Percentiles rank a stretch among this genome's conserved stretches.
Conservation (phyloP, 768 basidiomycete genomes). For the Lentinula lateritia region DNA sequence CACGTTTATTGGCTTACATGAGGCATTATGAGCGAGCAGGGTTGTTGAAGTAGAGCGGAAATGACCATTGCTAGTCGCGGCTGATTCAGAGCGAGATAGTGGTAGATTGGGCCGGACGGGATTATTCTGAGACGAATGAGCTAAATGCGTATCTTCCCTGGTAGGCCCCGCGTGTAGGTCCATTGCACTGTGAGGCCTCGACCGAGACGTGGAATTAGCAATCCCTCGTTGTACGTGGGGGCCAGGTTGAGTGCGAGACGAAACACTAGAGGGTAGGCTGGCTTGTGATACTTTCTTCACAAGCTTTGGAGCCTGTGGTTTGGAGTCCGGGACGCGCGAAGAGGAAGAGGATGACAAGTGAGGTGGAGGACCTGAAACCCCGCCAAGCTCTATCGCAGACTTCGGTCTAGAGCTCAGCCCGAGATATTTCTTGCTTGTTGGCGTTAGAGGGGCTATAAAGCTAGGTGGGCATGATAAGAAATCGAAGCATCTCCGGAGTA, state of each 20-base stretch:
- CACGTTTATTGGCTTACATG: neutral
- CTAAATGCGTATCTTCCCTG: neutral
- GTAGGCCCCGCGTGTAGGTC: neutral
- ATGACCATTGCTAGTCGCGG: neutral
- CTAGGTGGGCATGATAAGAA: slow-evolving; percentile 28
- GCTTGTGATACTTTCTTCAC: neutral
- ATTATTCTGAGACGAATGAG: neutral
- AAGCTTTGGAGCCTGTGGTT: neutral
- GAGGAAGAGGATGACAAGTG: neutral
- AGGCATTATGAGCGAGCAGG: neutral
- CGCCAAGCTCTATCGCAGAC: slow-evolving; percentile 17
- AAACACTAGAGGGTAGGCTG: neutral
- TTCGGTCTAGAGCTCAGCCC: slow-evolving; percentile 25
- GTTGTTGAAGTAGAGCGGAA: neutral
- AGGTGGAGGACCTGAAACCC: neutral
- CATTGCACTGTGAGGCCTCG: neutral
- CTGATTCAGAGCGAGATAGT: slow-evolving; percentile 3
- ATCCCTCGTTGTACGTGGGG: neutral
- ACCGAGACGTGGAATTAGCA: neutral
- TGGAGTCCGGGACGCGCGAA: neutral
- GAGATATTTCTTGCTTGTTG: slow-evolving; percentile 72
- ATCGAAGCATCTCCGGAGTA: neutral
- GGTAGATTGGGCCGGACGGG: neutral
- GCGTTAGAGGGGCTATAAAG: slow-evolving; percentile 69
- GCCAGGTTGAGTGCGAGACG: neutral